phyloP scores from a whole-genome alignment of 169 alveolate genomes.

The Neospora caninum region DNA sequence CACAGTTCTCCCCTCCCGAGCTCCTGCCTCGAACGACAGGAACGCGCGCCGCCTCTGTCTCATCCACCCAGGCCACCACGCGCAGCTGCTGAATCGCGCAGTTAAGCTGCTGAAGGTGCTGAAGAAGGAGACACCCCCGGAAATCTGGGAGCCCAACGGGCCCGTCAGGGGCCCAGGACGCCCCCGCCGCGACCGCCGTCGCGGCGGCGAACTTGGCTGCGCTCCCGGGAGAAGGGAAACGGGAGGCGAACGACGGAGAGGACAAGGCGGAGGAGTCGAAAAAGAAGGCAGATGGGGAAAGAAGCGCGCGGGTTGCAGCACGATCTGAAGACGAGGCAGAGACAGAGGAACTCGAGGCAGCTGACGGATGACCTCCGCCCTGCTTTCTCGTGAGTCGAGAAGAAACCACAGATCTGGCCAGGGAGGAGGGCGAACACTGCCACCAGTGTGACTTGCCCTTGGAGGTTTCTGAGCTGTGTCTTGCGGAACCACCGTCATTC shows the following conservation, averaged over 20 bases:
- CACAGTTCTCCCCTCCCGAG: neutral
- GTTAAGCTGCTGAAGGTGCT: constrained; percentile 43
- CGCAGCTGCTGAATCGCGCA: constrained; percentile 45
- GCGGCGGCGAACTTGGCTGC: neutral
- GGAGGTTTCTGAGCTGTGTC: neutral
- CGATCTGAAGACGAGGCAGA: neutral
- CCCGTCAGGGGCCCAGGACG: constrained; percentile 37
- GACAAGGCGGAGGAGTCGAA: neutral
- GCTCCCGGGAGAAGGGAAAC: neutral
- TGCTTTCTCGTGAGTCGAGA: neutral
- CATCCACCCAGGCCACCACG: neutral
- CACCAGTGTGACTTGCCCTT: neutral
- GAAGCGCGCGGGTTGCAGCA: neutral
- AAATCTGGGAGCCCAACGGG: constrained; percentile 34
- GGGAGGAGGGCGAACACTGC: neutral
- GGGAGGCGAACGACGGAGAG: neutral
- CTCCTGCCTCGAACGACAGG: neutral
- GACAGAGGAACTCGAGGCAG: neutral
- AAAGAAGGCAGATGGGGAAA: neutral
- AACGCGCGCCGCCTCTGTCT: neutral
- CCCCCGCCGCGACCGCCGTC: constrained; percentile 31
- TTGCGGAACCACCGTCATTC: neutral
- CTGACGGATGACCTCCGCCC: neutral
- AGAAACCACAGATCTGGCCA: neutral
- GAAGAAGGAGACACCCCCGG: constrained; percentile 8